Evolutionary conservation across 2,329 filamentous ascomycete genomes (phyloP), one percentile per base, ranked within the genome.

Genomic region (Aspergillus ruber): DNA sequence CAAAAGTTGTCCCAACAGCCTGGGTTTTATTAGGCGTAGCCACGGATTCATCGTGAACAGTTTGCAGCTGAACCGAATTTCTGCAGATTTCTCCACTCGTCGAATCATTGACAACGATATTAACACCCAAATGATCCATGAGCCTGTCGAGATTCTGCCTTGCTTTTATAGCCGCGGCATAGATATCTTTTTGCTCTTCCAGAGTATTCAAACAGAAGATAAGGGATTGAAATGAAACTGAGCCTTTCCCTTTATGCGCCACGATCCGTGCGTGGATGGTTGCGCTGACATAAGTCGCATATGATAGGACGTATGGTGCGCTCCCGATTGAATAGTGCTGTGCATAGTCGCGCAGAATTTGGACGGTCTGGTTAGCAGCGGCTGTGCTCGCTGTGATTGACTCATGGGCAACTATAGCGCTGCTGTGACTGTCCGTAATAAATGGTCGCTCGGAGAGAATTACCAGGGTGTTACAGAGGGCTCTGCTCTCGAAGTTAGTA

Each of bases 281-380:
- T 0, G 75, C 76, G 13, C 71, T 71, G 3, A 79, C 76, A 47
- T 80, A 81, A 0, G 75, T 78, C 0, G 78, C 76, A 52, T 81
- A 81, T 0, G 75, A 77, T 2, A 81, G 72, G 10, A 74, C 57
- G 53, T 72, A 74, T 1, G 71, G 71, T 0, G 70, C 71, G 1
- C 66, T 64, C 0, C 65, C 65, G 3, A 74, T 59, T 2, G 67
- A 69, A 38, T 73, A 72, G 0, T 65, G 61, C n/a, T 63, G 60
- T 17, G 66, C 62, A 44, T 73, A 74, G 15, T 61, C 57, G 12
- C 49, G 47, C 1, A 66, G 56, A 8, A 69, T 60, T 49, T 68
- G 61, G 15, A 69, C 62, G 33, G 70, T 68, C 43, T 63, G 60
- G 10, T 63, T 61, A 15, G 68, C 63, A 53, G 69, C 51, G 54